Evolutionary conservation across 768 basidiomycete species (phyloP).

Genomic region (Amanita subjunquillea): DNA sequence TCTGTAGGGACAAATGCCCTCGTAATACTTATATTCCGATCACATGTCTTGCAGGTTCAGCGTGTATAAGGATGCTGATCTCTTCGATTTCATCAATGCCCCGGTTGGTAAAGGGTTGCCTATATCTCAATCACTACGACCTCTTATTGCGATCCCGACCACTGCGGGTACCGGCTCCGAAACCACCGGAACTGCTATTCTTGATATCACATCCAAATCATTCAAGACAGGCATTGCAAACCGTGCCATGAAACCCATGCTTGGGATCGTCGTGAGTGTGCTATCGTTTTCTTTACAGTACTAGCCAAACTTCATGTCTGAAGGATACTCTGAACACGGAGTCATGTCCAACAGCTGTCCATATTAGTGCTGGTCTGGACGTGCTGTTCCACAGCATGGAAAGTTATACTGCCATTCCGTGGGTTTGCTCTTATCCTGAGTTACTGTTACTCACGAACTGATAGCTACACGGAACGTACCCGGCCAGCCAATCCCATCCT

Average conservation of each 20-base stretch:
- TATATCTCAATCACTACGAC: conserved; percentile 61
- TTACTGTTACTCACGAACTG: background rate
- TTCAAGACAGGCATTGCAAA: conserved; percentile 98
- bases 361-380: conserved; percentile 91
- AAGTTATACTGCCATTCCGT: conserved; percentile 92
- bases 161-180: conserved; percentile 87
- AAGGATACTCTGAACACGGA: conserved; percentile 86
- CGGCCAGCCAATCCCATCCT: conserved; percentile 85
- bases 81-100: conserved; percentile 96
- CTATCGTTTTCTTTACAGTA: background rate
- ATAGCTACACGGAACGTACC: conserved; percentile 79
- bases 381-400: conserved; percentile 95
- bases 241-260: conserved; percentile 80
- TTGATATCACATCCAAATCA: conserved; percentile 82
- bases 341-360: conserved; percentile 83
- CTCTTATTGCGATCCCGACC: conserved; percentile 75
- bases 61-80: conserved; percentile 84
- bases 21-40: background rate
- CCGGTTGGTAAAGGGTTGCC: conserved; percentile 90
- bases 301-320: background rate
- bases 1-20: conserved; percentile 34
- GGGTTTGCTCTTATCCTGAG: conserved; percentile 15
- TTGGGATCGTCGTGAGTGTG: conserved; percentile 63
- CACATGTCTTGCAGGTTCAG: conserved; percentile 46
- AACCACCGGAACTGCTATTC: conserved; percentile 90